phyloP scores from a whole-genome alignment of 129 eudicot species.

The Pulicaria dysenterica region DNA sequence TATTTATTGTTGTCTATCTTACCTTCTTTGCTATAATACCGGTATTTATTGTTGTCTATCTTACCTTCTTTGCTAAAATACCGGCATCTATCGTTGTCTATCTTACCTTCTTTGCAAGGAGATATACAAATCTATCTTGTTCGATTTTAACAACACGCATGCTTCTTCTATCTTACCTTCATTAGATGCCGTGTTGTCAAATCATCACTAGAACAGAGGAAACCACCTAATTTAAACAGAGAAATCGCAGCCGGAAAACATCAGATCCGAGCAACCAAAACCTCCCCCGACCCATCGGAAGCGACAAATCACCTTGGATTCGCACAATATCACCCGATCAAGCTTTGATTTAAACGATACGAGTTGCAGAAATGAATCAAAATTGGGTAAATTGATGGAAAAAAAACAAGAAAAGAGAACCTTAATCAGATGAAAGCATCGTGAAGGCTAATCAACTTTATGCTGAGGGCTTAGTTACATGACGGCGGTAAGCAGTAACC shows the following conservation, averaged over 20 bases:
- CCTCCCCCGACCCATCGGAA: neutral
- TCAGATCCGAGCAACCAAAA: neutral
- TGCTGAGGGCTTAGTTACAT: too few relatives aligned
- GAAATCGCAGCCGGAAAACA: neutral
- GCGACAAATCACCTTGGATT: too few relatives aligned
- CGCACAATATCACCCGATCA: too few relatives aligned
- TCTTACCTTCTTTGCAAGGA: slow-evolving; percentile 19
- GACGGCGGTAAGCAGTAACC: neutral
- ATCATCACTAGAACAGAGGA: neutral
- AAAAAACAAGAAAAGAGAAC: too few relatives aligned
- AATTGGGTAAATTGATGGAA: neutral
- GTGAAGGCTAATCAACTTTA: too few relatives aligned
- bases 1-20: neutral
- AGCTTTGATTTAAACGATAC: neutral
- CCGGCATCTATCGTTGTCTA: too few relatives aligned
- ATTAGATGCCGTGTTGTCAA: too few relatives aligned
- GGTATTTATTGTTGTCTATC: neutral
- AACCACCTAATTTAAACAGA: slow-evolving; percentile 14
- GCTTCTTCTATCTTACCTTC: slow-evolving; percentile 31
- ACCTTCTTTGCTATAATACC: neutral
- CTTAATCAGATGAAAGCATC: too few relatives aligned
- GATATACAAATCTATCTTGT: too few relatives aligned
- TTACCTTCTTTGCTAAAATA: neutral
- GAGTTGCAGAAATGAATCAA: neutral
- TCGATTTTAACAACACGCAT: neutral